A percentile compares a stretch with the other conserved stretches of the same genome.
phyloP scores from a whole-genome alignment of 2,329 filamentous ascomycete genomes.

The Zalaria sp. region DNA sequence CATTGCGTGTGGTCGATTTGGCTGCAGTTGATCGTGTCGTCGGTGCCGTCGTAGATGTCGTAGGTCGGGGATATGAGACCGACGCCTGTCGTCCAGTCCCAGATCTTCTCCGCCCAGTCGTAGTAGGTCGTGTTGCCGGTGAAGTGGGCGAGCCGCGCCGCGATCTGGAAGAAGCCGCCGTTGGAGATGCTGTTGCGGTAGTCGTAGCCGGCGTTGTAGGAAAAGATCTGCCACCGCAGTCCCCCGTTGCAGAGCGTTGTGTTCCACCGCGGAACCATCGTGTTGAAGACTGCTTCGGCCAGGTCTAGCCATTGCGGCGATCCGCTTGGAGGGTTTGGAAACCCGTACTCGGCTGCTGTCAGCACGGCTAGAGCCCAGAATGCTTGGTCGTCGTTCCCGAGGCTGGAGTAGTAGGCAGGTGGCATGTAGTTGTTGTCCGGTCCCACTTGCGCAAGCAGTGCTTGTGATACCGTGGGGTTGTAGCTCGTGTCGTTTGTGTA shows the following conservation, averaged over 20 bases:
- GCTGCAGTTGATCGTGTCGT: conserved; percentile 29
- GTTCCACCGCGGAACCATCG: conserved; percentile 61
- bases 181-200: conserved; percentile 79
- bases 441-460: conserved; percentile 28
- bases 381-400: conserved; percentile 46
- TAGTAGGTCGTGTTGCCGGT: conserved; percentile 38
- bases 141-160: conserved; percentile 34
- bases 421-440: conserved; percentile 29
- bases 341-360: conserved; percentile 62
- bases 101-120: conserved; percentile 41
- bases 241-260: conserved; percentile 53
- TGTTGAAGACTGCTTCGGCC: conserved; percentile 67
- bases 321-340: conserved; percentile 55
- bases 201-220: conserved; percentile 60
- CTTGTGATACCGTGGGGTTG: conserved; percentile 25
- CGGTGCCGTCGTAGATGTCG: conserved; percentile 31
- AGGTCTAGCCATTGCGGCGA: conserved; percentile 54
- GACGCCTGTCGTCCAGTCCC: conserved; percentile 24
- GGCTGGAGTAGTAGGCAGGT: conserved; percentile 17
- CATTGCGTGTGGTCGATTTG: conserved; percentile 30
- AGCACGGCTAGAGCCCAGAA: conserved; percentile 81
- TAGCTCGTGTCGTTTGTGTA: conserved; percentile 31
- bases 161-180: conserved; percentile 70
- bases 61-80: conserved; percentile 37
- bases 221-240: conserved; percentile 74